phyloP scores from a whole-genome alignment of 106 monocot genomes.

The Xerophyta viscosa region DNA sequence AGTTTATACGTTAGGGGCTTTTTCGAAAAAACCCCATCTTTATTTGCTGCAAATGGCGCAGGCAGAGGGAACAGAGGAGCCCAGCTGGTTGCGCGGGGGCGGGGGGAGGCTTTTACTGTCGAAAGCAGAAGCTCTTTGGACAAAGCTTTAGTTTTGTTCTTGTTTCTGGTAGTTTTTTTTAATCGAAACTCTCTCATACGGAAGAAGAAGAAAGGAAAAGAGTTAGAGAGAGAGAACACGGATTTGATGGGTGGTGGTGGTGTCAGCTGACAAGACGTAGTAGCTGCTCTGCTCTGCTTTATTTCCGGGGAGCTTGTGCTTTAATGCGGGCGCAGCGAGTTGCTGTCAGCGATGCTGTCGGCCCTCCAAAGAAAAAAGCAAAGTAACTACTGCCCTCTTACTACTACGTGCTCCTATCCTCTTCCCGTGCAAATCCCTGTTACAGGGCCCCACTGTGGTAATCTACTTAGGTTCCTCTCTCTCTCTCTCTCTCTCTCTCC shows the following conservation, averaged over 20 bases:
- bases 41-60: background rate
- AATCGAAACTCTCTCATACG: no score
- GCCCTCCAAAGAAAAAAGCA: background rate
- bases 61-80: background rate
- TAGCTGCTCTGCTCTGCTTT: background rate
- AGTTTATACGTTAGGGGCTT: no score
- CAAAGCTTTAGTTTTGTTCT: background rate
- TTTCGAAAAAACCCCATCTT: no score
- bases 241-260: background rate
- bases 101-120: background rate
- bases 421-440: no score
- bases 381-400: no score
- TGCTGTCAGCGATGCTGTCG: background rate
- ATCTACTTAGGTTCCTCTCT: no score
- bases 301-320: background rate
- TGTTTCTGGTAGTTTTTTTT: background rate
- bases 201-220: no score
- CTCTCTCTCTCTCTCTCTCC: no score
- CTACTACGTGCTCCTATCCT: no score
- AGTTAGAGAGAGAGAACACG: no score
- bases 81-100: background rate
- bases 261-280: conserved; percentile 2
- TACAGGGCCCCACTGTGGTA: no score
- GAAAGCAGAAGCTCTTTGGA: background rate
- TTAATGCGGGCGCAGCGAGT: background rate